Conservation (phyloP, 495 filamentous ascomycete genomes). For the Cercophora samala region DNA sequence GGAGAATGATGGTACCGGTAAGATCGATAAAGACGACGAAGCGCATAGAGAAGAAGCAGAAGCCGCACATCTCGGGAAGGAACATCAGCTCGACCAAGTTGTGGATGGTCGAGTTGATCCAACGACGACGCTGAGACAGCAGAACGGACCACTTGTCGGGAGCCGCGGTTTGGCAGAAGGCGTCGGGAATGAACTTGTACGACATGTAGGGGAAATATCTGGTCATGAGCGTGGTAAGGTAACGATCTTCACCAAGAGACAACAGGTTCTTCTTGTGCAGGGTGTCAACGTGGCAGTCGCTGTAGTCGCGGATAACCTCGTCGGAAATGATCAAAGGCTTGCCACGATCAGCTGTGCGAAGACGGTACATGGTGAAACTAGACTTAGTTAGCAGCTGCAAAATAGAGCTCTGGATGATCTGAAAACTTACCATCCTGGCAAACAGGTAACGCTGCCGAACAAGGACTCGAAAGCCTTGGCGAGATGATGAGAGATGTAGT, state of each 20-base stretch:
- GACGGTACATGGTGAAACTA: constrained; percentile 98
- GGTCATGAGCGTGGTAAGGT: constrained; percentile 94
- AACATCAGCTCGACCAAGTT: constrained; percentile 86
- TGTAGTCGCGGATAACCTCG: constrained; percentile 81
- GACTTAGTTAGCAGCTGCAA: background rate
- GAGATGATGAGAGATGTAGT: constrained; percentile 94
- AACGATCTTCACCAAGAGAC: constrained; percentile 94
- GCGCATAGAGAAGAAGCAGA: constrained; percentile 99
- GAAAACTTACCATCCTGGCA: constrained; percentile 90
- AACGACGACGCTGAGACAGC: constrained; percentile 90
- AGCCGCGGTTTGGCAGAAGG: constrained; percentile 86
- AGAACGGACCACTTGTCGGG: constrained; percentile 91
- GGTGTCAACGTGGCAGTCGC: constrained; percentile 83
- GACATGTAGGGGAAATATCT: constrained; percentile 95
- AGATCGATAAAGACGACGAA: constrained; percentile 97
- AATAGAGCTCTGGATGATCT: background rate
- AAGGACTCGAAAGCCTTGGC: constrained; percentile 93
- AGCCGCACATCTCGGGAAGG: constrained; percentile 89
- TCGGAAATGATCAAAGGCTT: constrained; percentile 89
- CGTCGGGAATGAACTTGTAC: constrained; percentile 92
- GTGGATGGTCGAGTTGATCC: constrained; percentile 99
- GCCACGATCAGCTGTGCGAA: constrained; percentile 87
- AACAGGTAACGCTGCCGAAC: constrained; percentile 93
- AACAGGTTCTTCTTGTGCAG: constrained; percentile 98
- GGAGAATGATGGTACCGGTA: constrained; percentile 87